These are phyloP conservation scores for Dictyostelium purpureum DNA, from an alignment of 78 protist species.

Conservation along the genomic window DNA sequence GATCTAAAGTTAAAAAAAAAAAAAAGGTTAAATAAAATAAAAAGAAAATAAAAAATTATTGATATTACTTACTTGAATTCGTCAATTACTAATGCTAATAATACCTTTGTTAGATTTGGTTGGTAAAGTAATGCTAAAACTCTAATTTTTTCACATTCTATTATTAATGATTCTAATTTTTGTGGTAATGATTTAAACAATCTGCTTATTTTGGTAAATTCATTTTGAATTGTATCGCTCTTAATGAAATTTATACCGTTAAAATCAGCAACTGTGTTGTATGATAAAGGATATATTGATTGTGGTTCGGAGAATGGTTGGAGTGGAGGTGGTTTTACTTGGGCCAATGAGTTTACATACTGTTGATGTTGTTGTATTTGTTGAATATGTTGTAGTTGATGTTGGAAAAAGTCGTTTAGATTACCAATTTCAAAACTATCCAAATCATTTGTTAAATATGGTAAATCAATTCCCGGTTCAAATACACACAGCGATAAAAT, in stretches of 20 bases:
- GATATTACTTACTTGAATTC: slow-evolving; percentile 2
- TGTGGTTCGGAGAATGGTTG: neutral
- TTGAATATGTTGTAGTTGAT: neutral
- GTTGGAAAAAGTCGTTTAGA: neutral
- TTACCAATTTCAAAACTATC: slow-evolving; percentile 15
- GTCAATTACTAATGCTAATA: neutral
- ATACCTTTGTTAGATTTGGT: neutral
- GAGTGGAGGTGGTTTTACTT: neutral
- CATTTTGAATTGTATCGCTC: slow-evolving; percentile 16
- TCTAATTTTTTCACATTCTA: slow-evolving; percentile 58
- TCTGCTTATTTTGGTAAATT: slow-evolving; percentile 12
- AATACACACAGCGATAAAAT: slow-evolving; percentile 5
- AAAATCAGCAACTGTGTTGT: neutral
- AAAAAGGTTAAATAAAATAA: neutral
- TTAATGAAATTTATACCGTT: slow-evolving; percentile 9
- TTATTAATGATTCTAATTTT: slow-evolving; percentile 5
- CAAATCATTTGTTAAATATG: neutral
- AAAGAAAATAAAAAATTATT: neutral
- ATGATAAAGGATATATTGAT: neutral
- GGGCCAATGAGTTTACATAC: neutral
- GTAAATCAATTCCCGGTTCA: slow-evolving; percentile 13
- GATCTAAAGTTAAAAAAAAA: neutral
- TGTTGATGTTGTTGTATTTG: slow-evolving; percentile 18
- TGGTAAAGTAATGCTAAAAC: slow-evolving; percentile 31
- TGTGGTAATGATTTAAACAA: slow-evolving; percentile 15